Base-by-base conservation (phyloP, 78 protist species). In the Diacronema lutheri region DNA sequence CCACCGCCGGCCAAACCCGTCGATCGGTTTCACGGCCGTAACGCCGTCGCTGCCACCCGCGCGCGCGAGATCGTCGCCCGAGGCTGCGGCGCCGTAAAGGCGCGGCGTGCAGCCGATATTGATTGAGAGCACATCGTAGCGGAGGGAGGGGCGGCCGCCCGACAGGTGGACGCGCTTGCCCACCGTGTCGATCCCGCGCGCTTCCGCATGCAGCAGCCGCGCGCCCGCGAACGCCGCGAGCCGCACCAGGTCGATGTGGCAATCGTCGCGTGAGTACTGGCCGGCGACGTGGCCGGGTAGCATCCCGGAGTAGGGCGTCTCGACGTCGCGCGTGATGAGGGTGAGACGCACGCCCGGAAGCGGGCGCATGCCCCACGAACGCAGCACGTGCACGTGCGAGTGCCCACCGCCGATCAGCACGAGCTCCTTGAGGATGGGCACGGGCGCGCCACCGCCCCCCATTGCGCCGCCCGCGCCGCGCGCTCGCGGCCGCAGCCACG, bases 391-490 rank as follows among this genome's bases (percentile, higher is more conserved):
- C 37, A 46, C 89, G 89, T 86, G 89, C 44, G 89, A 23, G 78
- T 86, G 89, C 4, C 89, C 89, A n/a, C 89, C 89, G 26, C 89
- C 89, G 61, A 86, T 33, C 44, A 86, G 89, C 21, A 86, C 89
- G 4, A 86, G 78, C 26, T 86, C 89, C 44, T 76, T 74, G 33
- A 86, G 25, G 19, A 82, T 20, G 55, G 86, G 86, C 72, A 33
- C 72, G 72, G 20, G 20, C 25, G 13, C 69, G 69, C 40, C 69
- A 5, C 31, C 69, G 40, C 29, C 31, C 25, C 29, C 31, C 69
- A 64, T 64, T 9, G 50, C 3, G 50, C 50, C 50, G 50, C 50
- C 16, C 50, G 16, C 16, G 50, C 50, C 16, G 16, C 50, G 50
- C 50, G 50, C 50, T 3, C 50, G 50, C 50, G 50, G 50, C 50